These are phyloP conservation scores for Oryza brachyantha DNA, from an alignment of 176 grass and related monocot genomes.

Conservation along the genomic window DNA sequence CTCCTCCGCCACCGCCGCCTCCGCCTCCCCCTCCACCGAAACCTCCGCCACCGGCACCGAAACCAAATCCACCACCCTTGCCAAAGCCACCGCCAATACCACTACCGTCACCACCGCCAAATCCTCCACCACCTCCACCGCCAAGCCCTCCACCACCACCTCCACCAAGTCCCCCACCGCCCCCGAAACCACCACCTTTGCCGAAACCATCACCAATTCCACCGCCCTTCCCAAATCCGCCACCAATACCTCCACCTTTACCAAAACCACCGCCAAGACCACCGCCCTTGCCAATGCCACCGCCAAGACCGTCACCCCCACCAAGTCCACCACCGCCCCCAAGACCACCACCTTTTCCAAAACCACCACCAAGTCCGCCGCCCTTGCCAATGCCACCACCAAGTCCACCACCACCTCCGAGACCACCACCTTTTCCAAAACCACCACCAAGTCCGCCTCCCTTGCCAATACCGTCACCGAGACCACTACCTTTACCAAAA, in stretches of 20 bases:
- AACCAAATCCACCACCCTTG: background rate
- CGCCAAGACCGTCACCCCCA: background rate
- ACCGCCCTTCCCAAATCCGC: conserved; percentile 5
- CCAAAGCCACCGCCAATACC: conserved; percentile 9
- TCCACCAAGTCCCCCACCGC: too few species aligned
- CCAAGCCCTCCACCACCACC: too few species aligned
- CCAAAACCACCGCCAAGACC: background rate
- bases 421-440: conserved; percentile 21
- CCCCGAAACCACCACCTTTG: background rate
- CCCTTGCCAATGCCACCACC: conserved; percentile 8
- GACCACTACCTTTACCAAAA: background rate
- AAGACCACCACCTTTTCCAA: background rate
- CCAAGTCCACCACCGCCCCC: conserved; percentile 5
- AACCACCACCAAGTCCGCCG: conserved; percentile 19
- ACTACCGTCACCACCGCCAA: background rate
- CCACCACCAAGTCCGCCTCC: conserved; percentile 10
- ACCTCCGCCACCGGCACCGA: too few species aligned
- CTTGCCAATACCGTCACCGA: conserved; percentile 21
- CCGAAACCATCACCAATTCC: background rate
- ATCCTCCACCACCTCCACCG: background rate
- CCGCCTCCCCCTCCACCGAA: too few species aligned
- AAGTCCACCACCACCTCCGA: conserved; percentile 16
- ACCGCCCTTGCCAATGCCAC: background rate
- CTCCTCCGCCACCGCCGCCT: background rate
- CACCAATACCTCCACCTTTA: conserved; percentile 1